Evolutionary conservation across 805 yeast genomes (phyloP), one percentile per base, ranked within the genome.

Genomic region (Saturnispora diversa): DNA sequence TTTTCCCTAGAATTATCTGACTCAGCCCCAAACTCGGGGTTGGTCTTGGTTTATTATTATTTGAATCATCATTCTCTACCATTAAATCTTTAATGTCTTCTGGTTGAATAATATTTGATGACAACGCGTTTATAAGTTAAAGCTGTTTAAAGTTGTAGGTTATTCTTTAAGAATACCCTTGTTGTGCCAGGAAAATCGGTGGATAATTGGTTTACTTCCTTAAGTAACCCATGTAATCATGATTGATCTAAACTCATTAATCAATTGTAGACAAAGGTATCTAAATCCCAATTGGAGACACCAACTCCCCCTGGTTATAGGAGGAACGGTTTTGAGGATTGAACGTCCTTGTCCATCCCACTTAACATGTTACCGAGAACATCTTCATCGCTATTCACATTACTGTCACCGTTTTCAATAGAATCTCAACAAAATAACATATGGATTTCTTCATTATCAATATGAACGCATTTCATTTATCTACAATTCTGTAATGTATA

Each of bases 111-210:
- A 53, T 49, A 22, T 60, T 65, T 33, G 62, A 56, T 44, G 58
- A 62, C 46, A 80, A 54, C 45, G 85, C 60, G n/a, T 2, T 79
- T 66, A 53, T 88, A 96, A 2, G 87, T 90, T 22, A 85, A 64
- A 0, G 95, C 92, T 57, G 78, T 86, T 2, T 84, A 64, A 34
- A 90, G 65, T 57, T 90, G 97, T 0, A 97, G 97, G 44, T 78
- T 77, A 46, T 74, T 74, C 21, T 69, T 69, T 13, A 88, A 63
- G 25, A 88, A 62, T 30, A 70, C 71, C 39, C 65, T 70, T 65
- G 83, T 77, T 43, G 75, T 61, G 5, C 66, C 67, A 0, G 84
- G 83, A 44, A 78, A 70, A 21, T 67, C 68, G 3, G 60, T 56
- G 3, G 81, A 63, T 75, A 84, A 74, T 16, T 63, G 56, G 51